Conservation (phyloP, 129 eudicot species). For the Arctium minus region DNA sequence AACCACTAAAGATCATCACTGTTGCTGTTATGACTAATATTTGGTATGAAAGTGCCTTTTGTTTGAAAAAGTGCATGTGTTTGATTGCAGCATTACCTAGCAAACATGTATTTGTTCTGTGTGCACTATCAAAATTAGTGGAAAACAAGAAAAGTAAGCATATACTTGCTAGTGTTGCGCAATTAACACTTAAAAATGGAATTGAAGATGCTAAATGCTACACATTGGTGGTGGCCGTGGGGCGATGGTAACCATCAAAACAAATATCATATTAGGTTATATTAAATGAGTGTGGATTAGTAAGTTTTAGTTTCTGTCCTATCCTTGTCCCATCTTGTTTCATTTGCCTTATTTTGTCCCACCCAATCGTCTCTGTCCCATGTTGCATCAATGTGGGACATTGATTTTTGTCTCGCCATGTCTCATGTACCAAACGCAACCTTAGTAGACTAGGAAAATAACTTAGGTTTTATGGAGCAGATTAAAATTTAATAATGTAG, state of each 20-base stretch:
- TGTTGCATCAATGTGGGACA: too few species aligned
- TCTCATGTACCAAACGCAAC: too few species aligned
- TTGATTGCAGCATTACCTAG: constrained; percentile 19
- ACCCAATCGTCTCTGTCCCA: too few species aligned
- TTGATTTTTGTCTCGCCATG: too few species aligned
- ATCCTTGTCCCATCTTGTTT: too few species aligned
- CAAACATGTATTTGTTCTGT: constrained; percentile 8
- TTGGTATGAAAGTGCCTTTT: constrained; percentile 12
- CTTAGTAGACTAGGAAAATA: constrained; percentile 4
- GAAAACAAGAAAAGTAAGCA: constrained; percentile 32
- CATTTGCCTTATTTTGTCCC: too few species aligned
- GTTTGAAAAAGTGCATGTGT: constrained; percentile 16
- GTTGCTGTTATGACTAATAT: constrained; percentile 21
- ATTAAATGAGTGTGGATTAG: too few species aligned
- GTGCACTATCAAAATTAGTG: constrained; percentile 28
- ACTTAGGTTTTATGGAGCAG: not conserved
- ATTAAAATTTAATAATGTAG: not conserved
- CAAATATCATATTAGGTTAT: too few species aligned
- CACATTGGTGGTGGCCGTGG: not conserved
- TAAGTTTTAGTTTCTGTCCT: too few species aligned
- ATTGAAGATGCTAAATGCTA: not conserved
- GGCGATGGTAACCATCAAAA: too few species aligned
- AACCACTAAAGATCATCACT: constrained; percentile 17
- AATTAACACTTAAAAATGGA: constrained; percentile 12
- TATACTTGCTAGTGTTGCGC: constrained; percentile 16